These are phyloP conservation scores for Amanita exitialis DNA, from an alignment of 768 basidiomycete genomes.

Conservation along the genomic window DNA sequence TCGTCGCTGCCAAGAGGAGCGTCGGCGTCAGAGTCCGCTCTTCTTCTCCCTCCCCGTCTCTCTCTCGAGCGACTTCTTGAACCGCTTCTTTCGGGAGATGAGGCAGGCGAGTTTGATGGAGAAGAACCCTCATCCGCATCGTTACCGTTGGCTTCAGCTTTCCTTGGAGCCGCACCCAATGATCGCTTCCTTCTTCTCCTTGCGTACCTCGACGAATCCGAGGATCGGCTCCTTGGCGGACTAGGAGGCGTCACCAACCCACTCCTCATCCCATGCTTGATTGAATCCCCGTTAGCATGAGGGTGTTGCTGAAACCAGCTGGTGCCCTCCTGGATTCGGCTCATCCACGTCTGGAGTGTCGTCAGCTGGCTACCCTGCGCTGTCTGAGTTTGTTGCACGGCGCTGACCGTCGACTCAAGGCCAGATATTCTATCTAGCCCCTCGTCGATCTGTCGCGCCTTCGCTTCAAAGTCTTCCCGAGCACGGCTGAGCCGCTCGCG, in stretches of 20 bases:
- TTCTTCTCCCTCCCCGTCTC: background rate
- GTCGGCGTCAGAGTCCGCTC: slow-evolving; percentile 17
- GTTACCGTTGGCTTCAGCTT: slow-evolving; percentile 7
- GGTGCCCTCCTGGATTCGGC: slow-evolving; percentile 6
- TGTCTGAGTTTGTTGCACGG: slow-evolving; percentile 26
- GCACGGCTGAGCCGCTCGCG: slow-evolving; percentile 64
- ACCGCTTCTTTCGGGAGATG: background rate
- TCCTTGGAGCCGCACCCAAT: slow-evolving; percentile 9
- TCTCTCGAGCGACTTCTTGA: slow-evolving; percentile 13
- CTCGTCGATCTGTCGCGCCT: slow-evolving; percentile 41
- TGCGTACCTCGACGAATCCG: slow-evolving; percentile 44
- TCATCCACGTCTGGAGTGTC: slow-evolving; percentile 11
- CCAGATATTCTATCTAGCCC: slow-evolving; percentile 37
- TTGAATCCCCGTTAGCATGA: slow-evolving; percentile 26
- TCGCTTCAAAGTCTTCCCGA: slow-evolving; percentile 73
- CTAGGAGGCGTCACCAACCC: slow-evolving; percentile 71
- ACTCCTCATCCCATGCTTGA: slow-evolving; percentile 21
- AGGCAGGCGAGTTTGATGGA: background rate
- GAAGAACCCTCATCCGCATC: slow-evolving; percentile 6
- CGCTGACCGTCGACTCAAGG: slow-evolving; percentile 20
- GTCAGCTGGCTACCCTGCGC: slow-evolving; percentile 13
- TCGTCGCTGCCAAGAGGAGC: slow-evolving; percentile 14
- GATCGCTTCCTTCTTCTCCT: slow-evolving; percentile 30
- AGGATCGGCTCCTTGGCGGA: slow-evolving; percentile 52
- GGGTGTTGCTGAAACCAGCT: slow-evolving; percentile 9